These are phyloP conservation scores for Xylaria multiplex DNA, from an alignment of 2,329 filamentous ascomycete species.

Conservation along the genomic window DNA sequence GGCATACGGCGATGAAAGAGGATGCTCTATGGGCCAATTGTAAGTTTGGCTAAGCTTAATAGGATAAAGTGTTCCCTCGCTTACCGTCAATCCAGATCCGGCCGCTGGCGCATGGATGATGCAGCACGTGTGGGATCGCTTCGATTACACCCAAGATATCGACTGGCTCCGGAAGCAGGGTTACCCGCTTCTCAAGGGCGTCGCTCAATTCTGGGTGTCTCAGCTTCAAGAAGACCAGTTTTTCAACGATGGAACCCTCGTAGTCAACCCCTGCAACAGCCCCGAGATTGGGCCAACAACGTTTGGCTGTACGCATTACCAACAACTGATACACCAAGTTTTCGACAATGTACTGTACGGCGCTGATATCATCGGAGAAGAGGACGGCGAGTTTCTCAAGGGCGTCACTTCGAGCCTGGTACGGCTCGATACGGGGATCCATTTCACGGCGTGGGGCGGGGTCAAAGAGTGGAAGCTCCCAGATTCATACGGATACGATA, in stretches of 20 bases:
- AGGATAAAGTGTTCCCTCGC: neutral
- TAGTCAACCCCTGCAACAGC: constrained; percentile 68
- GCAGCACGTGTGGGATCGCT: constrained; percentile 68
- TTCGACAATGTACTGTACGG: constrained; percentile 52
- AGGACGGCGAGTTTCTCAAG: constrained; percentile 47
- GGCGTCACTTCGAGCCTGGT: constrained; percentile 54
- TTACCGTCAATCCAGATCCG: constrained; percentile 46
- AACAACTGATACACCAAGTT: constrained; percentile 60
- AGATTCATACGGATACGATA: constrained; percentile 46
- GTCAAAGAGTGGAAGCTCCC: constrained; percentile 52
- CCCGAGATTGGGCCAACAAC: constrained; percentile 66
- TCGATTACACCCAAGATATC: constrained; percentile 60
- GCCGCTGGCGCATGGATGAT: constrained; percentile 67
- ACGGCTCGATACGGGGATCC: constrained; percentile 48
- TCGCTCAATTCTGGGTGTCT: constrained; percentile 65
- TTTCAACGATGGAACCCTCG: constrained; percentile 61
- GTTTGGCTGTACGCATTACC: constrained; percentile 64
- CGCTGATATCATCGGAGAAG: constrained; percentile 39
- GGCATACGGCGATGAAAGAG: constrained; percentile 59
- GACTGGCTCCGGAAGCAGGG: constrained; percentile 59
- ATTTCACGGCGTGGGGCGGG: constrained; percentile 47
- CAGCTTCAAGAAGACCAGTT: constrained; percentile 62
- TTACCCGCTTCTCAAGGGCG: constrained; percentile 64
- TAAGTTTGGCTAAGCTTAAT: constrained; percentile 2
- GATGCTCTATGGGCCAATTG: constrained; percentile 48